These are phyloP conservation scores for Hypoxylon sp. DNA, from an alignment of 2,329 filamentous ascomycete genomes.

Conservation along the genomic window DNA sequence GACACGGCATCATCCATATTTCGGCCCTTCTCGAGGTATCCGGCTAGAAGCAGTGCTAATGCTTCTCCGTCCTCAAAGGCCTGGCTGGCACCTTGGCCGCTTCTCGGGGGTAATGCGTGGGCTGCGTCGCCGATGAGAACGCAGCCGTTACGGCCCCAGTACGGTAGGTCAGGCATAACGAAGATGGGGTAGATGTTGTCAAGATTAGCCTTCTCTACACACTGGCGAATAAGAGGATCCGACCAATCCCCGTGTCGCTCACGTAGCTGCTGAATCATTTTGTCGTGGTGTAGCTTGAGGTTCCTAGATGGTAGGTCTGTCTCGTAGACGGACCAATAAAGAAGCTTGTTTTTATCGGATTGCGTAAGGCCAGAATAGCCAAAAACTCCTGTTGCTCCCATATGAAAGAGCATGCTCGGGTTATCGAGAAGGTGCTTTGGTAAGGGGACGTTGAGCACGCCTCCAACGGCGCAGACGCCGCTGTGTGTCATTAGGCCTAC, in stretches of 20 bases:
- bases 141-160: conserved; percentile 63
- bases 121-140: conserved; percentile 68
- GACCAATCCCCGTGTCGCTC: conserved; percentile 61
- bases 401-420: conserved; percentile 32
- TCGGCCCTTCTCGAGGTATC: conserved; percentile 18
- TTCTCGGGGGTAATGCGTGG: conserved; percentile 66
- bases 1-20: conserved; percentile 19
- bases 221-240: conserved; percentile 58
- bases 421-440: conserved; percentile 28
- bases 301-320: conserved; percentile 28
- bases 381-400: conserved; percentile 34
- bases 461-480: conserved; percentile 30
- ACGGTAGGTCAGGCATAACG: conserved; percentile 62
- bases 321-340: conserved; percentile 39
- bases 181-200: conserved; percentile 64
- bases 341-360: conserved; percentile 29
- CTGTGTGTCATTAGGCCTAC: conserved; percentile 19
- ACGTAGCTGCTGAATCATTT: conserved; percentile 53
- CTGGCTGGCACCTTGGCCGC: conserved; percentile 68
- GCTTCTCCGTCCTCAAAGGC: conserved; percentile 68
- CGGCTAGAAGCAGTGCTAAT: conserved; percentile 59
- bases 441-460: conserved; percentile 33
- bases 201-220: conserved; percentile 51
- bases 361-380: conserved; percentile 36
- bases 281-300: conserved; percentile 23